Conservation (phyloP, 495 filamentous ascomycete genomes). For the Staphylotrichum longicolle region DNA sequence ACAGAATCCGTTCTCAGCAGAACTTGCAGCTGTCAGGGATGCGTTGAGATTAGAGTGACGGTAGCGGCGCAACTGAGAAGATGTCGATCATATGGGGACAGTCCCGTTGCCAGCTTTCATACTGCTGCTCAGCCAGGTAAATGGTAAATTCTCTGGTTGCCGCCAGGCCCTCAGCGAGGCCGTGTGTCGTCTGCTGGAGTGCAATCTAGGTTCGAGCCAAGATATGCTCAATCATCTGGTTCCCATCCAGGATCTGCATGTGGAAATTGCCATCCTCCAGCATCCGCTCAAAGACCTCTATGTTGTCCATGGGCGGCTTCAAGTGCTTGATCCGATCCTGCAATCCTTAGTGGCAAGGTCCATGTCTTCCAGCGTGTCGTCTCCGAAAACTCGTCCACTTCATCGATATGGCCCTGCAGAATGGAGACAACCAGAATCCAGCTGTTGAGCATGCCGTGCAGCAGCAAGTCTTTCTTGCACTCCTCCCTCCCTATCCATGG, state of each 20-base stretch:
- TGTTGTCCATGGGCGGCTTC: constrained; percentile 78
- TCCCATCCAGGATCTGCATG: constrained; percentile 74
- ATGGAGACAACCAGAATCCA: constrained; percentile 84
- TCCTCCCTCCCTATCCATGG: too few species aligned
- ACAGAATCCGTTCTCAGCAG: not conserved
- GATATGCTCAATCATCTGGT: constrained; percentile 88
- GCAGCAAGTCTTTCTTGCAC: too few species aligned
- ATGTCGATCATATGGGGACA: constrained; percentile 58
- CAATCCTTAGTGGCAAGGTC: constrained; percentile 74
- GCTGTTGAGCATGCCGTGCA: constrained; percentile 81
- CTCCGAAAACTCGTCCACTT: constrained; percentile 87
- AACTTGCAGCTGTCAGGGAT: not conserved
- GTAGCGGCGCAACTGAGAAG: too few species aligned
- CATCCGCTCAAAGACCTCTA: constrained; percentile 82
- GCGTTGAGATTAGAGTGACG: too few species aligned
- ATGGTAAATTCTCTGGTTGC: constrained; percentile 72
- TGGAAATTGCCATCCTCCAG: constrained; percentile 80
- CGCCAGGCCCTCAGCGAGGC: constrained; percentile 72
- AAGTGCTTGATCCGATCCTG: constrained; percentile 71
- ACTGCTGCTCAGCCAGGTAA: constrained; percentile 65
- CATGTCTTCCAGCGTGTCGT: constrained; percentile 81
- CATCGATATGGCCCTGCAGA: constrained; percentile 87
- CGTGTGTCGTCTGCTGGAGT: constrained; percentile 71
- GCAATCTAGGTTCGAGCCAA: constrained; percentile 70
- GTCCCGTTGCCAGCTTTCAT: constrained; percentile 54